Evolutionary conservation across 768 basidiomycete genomes (phyloP).

Genomic region (Daedaleopsis sinensis): DNA sequence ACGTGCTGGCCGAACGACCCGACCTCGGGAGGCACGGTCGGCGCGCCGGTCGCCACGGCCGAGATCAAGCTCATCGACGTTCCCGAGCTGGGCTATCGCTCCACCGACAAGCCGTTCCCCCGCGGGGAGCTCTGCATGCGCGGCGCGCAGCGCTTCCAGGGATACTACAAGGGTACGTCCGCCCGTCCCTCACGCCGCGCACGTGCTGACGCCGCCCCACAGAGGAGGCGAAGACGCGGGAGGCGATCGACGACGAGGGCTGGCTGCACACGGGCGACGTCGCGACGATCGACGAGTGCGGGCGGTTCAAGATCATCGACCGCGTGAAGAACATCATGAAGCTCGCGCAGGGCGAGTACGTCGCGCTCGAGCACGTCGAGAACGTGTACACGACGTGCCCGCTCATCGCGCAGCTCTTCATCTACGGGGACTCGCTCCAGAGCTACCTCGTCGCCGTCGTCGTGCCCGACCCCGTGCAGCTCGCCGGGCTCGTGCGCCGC

Average conservation of each 20-base stretch:
- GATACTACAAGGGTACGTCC: slow-evolving; percentile 77
- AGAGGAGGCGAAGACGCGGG: slow-evolving; percentile 85
- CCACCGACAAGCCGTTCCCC: slow-evolving; percentile 86
- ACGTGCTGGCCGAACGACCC: slow-evolving; percentile 63
- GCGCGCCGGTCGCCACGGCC: slow-evolving; percentile 71
- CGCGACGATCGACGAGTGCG: slow-evolving; percentile 74
- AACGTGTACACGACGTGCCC: slow-evolving; percentile 73
- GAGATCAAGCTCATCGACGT: slow-evolving; percentile 93
- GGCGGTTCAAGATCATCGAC: slow-evolving; percentile 91
- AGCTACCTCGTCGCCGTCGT: slow-evolving; percentile 84
- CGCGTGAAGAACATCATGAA: slow-evolving; percentile 99
- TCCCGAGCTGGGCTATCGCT: slow-evolving; percentile 85
- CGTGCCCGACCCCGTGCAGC: slow-evolving; percentile 80
- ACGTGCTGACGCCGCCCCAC: slow-evolving; percentile 1
- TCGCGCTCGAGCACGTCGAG: slow-evolving; percentile 95
- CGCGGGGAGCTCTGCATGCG: slow-evolving; percentile 86
- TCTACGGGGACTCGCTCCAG: slow-evolving; percentile 89
- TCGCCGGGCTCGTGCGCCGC: slow-evolving; percentile 60
- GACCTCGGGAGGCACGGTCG: slow-evolving; percentile 74
- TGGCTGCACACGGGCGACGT: slow-evolving; percentile 95
- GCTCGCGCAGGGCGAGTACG: slow-evolving; percentile 96
- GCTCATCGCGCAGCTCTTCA: slow-evolving; percentile 75
- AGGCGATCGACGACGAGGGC: slow-evolving; percentile 82
- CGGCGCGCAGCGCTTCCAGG: slow-evolving; percentile 62
- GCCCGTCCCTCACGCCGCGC: background rate